Percentiles rank a stretch among this genome's conserved stretches.
phyloP scores from a whole-genome alignment of 148 eudicot genomes.

The Silene latifolia region DNA sequence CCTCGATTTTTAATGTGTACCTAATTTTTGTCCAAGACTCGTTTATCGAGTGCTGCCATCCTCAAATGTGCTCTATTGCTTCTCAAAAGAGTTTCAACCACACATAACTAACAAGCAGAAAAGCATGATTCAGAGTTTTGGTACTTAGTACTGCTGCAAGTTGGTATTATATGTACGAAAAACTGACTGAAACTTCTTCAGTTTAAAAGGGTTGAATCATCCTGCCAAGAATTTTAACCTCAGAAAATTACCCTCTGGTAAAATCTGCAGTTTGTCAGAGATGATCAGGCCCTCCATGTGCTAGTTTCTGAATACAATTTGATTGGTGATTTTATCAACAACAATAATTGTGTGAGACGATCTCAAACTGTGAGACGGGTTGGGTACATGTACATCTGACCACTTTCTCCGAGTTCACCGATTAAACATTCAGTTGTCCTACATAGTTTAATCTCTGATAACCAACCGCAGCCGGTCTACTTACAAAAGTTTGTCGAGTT shows the following conservation, averaged over 20 bases:
- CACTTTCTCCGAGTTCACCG: no score
- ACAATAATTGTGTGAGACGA: no score
- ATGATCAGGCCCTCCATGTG: slow-evolving; percentile 10
- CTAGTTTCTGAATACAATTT: neutral
- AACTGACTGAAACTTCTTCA: neutral
- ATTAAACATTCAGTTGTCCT: no score
- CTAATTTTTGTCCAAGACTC: no score
- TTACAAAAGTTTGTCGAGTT: no score
- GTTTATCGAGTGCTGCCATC: no score
- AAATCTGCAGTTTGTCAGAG: slow-evolving; percentile 3
- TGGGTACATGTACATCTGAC: no score
- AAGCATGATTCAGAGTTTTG: neutral
- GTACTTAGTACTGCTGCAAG: neutral
- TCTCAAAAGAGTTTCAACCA: slow-evolving; percentile 52
- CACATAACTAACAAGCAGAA: neutral
- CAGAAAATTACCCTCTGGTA: slow-evolving; percentile 5
- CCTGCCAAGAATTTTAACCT: neutral
- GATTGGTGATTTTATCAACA: neutral
- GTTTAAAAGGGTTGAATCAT: neutral
- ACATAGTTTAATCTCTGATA: no score
- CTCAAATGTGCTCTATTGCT: no score
- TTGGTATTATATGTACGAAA: neutral
- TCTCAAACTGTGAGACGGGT: neutral
- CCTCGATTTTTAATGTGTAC: no score
- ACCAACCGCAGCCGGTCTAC: no score